phyloP scores from a whole-genome alignment of 805 yeast species.

The Ogataea angusta region DNA sequence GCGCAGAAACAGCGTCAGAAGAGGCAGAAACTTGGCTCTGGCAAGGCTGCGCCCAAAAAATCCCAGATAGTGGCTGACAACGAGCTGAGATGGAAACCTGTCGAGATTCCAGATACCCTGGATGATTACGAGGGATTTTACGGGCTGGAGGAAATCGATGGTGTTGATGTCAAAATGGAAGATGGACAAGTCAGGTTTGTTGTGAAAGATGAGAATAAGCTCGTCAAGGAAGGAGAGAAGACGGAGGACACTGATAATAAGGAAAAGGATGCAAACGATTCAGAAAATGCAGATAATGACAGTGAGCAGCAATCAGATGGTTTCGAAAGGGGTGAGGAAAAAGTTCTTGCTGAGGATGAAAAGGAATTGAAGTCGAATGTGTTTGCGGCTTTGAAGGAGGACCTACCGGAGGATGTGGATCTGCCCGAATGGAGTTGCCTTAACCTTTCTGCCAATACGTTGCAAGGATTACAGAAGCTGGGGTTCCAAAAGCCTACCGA shows the following conservation, averaged over 20 bases:
- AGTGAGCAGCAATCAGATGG: neutral
- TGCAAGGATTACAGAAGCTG: conserved; percentile 58
- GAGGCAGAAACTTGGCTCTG: conserved; percentile 1
- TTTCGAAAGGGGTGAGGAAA: neutral
- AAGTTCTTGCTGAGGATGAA: conserved; percentile 6
- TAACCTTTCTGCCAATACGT: conserved; percentile 50
- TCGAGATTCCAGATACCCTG: conserved; percentile 75
- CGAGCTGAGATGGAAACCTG: conserved; percentile 72
- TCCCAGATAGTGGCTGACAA: conserved; percentile 42
- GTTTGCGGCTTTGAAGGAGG: conserved; percentile 13
- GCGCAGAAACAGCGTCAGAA: conserved; percentile 7
- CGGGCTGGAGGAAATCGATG: conserved; percentile 92
- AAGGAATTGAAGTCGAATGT: conserved; percentile 11
- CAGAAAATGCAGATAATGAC: conserved; percentile 6
- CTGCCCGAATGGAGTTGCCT: conserved; percentile 59
- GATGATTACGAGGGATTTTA: conserved; percentile 89
- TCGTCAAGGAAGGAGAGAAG: neutral
- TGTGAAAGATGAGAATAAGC: conserved; percentile 29
- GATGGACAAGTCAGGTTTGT: conserved; percentile 65
- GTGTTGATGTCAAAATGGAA: conserved; percentile 76
- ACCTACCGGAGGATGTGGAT: conserved; percentile 35
- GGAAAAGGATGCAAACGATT: conserved; percentile 17
- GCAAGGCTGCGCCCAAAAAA: neutral
- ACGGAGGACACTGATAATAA: conserved; percentile 19
- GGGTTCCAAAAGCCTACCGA: conserved; percentile 74